These are phyloP conservation scores for Magnusiomyces magnusii DNA, from an alignment of 1,139 yeast genomes.

Conservation along the genomic window DNA sequence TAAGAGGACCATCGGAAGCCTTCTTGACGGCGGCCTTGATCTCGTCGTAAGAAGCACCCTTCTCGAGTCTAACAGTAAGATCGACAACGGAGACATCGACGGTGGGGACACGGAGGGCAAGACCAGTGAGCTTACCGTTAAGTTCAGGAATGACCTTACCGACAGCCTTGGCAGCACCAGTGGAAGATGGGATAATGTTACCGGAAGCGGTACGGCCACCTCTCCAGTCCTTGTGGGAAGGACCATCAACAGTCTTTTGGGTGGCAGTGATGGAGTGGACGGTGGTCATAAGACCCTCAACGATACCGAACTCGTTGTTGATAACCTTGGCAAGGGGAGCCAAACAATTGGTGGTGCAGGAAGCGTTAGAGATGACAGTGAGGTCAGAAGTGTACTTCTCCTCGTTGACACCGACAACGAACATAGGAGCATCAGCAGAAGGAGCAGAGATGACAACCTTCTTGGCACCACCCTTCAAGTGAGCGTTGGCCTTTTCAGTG, in stretches of 20 bases:
- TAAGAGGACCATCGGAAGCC: conserved; percentile 55
- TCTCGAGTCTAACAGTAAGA: conserved; percentile 61
- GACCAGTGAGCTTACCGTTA: conserved; percentile 85
- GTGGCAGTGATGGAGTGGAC: conserved; percentile 88
- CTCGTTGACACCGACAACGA: conserved; percentile 75
- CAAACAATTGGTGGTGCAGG: conserved; percentile 87
- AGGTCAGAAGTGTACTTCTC: conserved; percentile 64
- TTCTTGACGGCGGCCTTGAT: conserved; percentile 64
- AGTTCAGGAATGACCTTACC: conserved; percentile 85
- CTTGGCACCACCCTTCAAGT: conserved; percentile 81
- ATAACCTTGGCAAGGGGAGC: conserved; percentile 84
- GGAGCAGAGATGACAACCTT: conserved; percentile 87
- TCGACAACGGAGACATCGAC: conserved; percentile 77
- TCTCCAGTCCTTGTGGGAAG: conserved; percentile 92
- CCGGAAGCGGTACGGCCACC: conserved; percentile 91
- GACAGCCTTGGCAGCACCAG: conserved; percentile 92
- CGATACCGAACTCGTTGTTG: conserved; percentile 71
- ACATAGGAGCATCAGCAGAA: conserved; percentile 84
- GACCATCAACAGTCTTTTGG: conserved; percentile 88
- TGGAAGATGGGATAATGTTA: conserved; percentile 83
- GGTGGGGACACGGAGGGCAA: conserved; percentile 85
- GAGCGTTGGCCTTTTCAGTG: conserved; percentile 68
- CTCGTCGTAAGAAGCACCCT: conserved; percentile 65
- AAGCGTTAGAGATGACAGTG: conserved; percentile 73
- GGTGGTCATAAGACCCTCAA: conserved; percentile 87